Conservation (phyloP, 768 basidiomycete genomes). For the Tylopilus sp. region DNA sequence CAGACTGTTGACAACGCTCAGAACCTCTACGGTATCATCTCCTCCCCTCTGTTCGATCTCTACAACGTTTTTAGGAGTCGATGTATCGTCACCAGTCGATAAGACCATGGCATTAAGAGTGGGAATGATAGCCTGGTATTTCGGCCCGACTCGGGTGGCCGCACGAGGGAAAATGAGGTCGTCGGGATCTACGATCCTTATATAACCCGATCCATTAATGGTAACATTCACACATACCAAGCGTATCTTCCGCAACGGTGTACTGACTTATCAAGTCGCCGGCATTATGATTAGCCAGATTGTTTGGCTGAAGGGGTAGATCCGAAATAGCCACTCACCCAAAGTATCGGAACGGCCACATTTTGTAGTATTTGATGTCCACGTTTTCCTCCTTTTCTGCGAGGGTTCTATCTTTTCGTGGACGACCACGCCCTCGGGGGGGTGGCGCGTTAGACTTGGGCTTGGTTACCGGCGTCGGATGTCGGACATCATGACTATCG, state of each 20-base stretch:
- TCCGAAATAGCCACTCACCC: constrained; percentile 54
- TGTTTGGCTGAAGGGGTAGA: not conserved
- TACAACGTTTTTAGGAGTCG: constrained; percentile 1
- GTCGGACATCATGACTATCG: constrained; percentile 68
- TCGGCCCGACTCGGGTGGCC: constrained; percentile 84
- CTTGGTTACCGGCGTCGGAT: constrained; percentile 49
- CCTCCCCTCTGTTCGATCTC: constrained; percentile 58
- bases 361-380: constrained; percentile 79
- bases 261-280: constrained; percentile 55
- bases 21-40: constrained; percentile 69
- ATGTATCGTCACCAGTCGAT: constrained; percentile 23
- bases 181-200: constrained; percentile 71
- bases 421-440: constrained; percentile 68
- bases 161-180: constrained; percentile 96
- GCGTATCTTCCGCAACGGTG: constrained; percentile 88
- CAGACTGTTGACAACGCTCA: constrained; percentile 62
- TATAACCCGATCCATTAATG: constrained; percentile 21
- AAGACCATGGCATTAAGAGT: constrained; percentile 35
- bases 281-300: constrained; percentile 10
- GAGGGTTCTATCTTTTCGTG: constrained; percentile 68
- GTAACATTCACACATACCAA: constrained; percentile 50
- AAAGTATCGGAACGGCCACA: constrained; percentile 97
- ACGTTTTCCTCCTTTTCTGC: constrained; percentile 77
- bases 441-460: constrained; percentile 72
- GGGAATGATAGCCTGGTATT: constrained; percentile 72